Evolutionary conservation across 1,139 yeast genomes (phyloP), one percentile per base, ranked within the genome.

Genomic region (Zygosaccharomyces sapae): DNA sequence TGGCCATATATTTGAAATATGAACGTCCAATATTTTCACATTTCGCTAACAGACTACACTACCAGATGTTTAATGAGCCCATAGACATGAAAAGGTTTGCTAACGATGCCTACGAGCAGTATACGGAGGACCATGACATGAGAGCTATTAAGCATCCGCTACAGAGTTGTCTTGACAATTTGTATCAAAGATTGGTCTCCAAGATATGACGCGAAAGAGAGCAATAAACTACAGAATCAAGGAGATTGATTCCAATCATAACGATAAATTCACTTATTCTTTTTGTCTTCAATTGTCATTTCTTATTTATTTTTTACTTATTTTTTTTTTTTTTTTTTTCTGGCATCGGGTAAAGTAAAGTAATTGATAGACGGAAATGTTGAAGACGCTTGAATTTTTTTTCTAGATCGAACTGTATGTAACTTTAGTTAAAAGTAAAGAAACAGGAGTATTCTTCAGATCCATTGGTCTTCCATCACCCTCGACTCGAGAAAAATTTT

Each of bases 1-100:
- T 59, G 1, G 63, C 66, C 18, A 60, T 65, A 4, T 52, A 55
- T 38, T 44, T 63, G 25, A 53, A 65, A 31, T 53, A 54, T 30
- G 63, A 63, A 40, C 62, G 63, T 22, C 66, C 65, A 18, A 43
- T 55, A 10, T 59, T 61, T 31, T 49, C 58, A 20, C 55, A 61
- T 42, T 68, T 68, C 47, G 67, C 68, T 18, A 54, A 62, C 41
- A 44, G 54, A 9, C 44, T 67, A 12, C 69, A 59, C 40, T 52
- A 59, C 47, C 46, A 54, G 20, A 35, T 61, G 5, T 51, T 62
- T 31, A 57, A 59, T 29, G 54, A 55, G n/a, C 57, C 56, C 33
- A 52, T 58, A n/a, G 58, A 59, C 40, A 51, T 56, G 46, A 58
- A 52, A 37, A 45, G 54, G 8, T 55, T 43, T 22, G 56, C 63